Base-by-base conservation (phyloP, 2,329 filamentous ascomycete species). In the Hymenoscyphus salicellus region DNA sequence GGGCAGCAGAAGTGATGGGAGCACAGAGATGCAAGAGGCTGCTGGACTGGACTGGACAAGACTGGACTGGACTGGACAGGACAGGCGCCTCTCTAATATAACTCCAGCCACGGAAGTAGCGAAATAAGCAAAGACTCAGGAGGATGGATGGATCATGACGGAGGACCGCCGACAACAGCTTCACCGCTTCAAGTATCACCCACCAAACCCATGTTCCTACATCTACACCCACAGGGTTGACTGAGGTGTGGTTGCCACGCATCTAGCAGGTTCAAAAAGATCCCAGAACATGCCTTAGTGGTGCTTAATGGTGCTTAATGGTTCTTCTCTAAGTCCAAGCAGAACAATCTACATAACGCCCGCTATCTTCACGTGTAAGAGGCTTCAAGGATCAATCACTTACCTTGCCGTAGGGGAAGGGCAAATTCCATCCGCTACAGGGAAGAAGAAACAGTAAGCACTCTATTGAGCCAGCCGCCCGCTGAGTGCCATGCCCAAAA, bases 371-470 rank as follows among this genome's bases (percentile, higher is more conserved):
- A 33, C 32, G 32, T 33, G 32, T 33, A 10, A 10, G 10, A 20
- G 43, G 6, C 43, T 20, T 20, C 43, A 23, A 20, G 43, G 33
- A 36, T 36, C 10, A 20, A 52, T 52, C 46, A 36, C 8, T 10
- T 36, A 7, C 33, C 11, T 36, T 36, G 41, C 41, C 41, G n/a
- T n/a, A 6, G 41, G 43, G n/a, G 43, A 23, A 20, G 8, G 43
- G n/a, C n/a, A 10, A 46, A 20, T 46, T 23, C 43, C 43, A 43
- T 43, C 43, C 43, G 43, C 5, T 5, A 2, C 43, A 23, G 43
- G 43, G n/a, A 46, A 26, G 43, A 57, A n/a, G 14, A 17, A 8
- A 59, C 23, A 26, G 32, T 59, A 33, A 59, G 57, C n/a, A 59
- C 57, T 17, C 36, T 41, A 58, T 38, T 28, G 20, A 38, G 32